Percentiles rank a stretch among this genome's conserved stretches.
These are phyloP conservation scores for Sarocladiaceae sp. DNA, from an alignment of 2,329 filamentous ascomycete species.

Conservation along the genomic window DNA sequence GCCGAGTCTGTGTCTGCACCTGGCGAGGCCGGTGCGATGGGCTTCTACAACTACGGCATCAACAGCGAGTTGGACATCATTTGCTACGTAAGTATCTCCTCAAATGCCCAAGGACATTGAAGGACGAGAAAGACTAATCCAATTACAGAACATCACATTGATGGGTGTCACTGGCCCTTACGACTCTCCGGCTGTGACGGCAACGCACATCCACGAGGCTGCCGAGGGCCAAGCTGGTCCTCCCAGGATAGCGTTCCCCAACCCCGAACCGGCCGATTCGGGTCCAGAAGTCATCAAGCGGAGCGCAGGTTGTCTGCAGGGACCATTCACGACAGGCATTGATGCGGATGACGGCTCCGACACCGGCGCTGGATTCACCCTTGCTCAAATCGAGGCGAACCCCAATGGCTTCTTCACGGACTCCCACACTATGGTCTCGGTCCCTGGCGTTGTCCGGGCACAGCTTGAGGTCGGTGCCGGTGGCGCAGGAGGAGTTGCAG, in stretches of 20 bases:
- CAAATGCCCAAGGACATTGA: not conserved
- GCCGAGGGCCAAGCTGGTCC: constrained; percentile 41
- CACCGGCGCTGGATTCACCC: constrained; percentile 39
- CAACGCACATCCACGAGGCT: constrained; percentile 54
- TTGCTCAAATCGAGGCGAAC: constrained; percentile 46
- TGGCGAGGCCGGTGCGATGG: constrained; percentile 38
- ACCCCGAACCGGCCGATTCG: constrained; percentile 29
- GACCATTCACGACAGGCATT: constrained; percentile 31
- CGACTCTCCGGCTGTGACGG: constrained; percentile 43
- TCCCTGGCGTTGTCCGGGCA: constrained; percentile 47
- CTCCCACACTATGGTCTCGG: constrained; percentile 42
- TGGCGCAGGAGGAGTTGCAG: not conserved
- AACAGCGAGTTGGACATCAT: constrained; percentile 40
- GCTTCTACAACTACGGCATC: constrained; percentile 49
- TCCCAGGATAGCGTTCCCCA: constrained; percentile 46
- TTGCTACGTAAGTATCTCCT: constrained; percentile 32
- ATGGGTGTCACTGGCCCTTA: constrained; percentile 44
- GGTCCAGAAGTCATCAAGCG: constrained; percentile 24
- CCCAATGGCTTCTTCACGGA: constrained; percentile 49
- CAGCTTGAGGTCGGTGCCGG: constrained; percentile 31
- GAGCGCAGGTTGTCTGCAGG: constrained; percentile 36
- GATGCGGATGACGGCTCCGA: constrained; percentile 21
- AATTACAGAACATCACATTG: constrained; percentile 40
- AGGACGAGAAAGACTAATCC: not conserved
- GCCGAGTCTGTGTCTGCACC: constrained; percentile 30